A percentile compares a stretch with the other conserved stretches of the same genome.
Evolutionary conservation across 208 protist genomes (phyloP).

Genomic region (Acanthamoeba polyphaga): DNA sequence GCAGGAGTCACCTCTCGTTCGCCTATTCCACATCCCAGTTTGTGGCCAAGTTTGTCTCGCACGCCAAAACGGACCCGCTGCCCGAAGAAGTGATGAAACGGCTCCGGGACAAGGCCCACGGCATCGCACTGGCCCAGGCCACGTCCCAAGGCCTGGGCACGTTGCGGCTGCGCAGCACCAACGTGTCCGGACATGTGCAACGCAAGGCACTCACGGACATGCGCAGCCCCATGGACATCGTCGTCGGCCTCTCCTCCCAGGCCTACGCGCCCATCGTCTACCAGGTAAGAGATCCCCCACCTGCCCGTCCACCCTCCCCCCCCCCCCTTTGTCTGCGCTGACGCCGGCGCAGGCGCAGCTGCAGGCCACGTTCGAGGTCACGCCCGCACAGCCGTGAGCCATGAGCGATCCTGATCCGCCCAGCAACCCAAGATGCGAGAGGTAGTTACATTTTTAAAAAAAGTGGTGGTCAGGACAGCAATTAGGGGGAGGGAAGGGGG

Average conservation of each 20-base stretch:
- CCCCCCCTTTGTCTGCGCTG: not conserved
- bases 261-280: not conserved
- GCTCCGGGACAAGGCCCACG: not conserved
- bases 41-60: not conserved
- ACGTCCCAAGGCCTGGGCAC: not conserved
- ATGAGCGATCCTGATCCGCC: no score
- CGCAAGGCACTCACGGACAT: not conserved
- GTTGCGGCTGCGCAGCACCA: not conserved
- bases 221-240: not conserved
- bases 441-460: no score
- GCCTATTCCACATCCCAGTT: not conserved
- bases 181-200: not conserved
- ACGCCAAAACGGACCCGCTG: not conserved
- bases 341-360: not conserved
- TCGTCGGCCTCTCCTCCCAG: not conserved
- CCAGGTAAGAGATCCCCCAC: not conserved
- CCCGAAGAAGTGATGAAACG: not conserved
- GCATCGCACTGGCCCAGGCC: not conserved
- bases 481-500: no score
- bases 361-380: not conserved
- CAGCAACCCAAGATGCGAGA: no score
- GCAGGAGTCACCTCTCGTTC: not conserved
- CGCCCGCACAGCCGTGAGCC: not conserved
- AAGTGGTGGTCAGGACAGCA: no score
- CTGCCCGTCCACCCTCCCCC: no score